These are phyloP conservation scores for Chlorociboria aeruginascens DNA, from an alignment of 495 filamentous ascomycete species.

Conservation along the genomic window DNA sequence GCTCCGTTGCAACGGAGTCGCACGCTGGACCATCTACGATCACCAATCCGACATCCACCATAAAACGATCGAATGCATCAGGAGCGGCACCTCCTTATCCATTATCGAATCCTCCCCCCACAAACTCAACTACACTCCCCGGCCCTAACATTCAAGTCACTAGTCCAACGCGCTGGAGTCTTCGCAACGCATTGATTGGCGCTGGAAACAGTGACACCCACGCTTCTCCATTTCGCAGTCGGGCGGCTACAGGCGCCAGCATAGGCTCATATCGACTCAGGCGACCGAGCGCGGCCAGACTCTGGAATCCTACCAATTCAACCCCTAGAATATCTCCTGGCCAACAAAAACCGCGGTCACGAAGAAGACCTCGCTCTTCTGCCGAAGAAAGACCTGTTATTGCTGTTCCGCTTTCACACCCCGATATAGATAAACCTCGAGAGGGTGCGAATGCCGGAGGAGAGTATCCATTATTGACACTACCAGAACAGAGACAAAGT, in stretches of 20 bases:
- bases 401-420: constrained; percentile 29
- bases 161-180: constrained; percentile 24
- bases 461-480: constrained; percentile 57
- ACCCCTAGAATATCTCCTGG: constrained; percentile 34
- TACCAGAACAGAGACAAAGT: constrained; percentile 53
- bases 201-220: constrained; percentile 20
- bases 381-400: constrained; percentile 36
- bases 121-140: constrained; percentile 11
- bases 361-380: constrained; percentile 25
- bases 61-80: constrained; percentile 6
- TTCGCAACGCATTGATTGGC: constrained; percentile 28
- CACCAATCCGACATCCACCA: constrained; percentile 6
- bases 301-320: constrained; percentile 56
- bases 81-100: constrained; percentile 21
- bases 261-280: constrained; percentile 14
- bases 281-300: constrained; percentile 24
- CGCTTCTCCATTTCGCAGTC: constrained; percentile 23
- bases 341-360: background rate
- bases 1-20: constrained; percentile 23
- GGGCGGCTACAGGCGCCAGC: background rate
- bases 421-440: constrained; percentile 21
- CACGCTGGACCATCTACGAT: constrained; percentile 18
- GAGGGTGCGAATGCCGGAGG: constrained; percentile 33
- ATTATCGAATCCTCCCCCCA: constrained; percentile 5
- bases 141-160: constrained; percentile 17